Evolutionary conservation across 805 yeast genomes (phyloP).

Genomic region (Lipomyces japonicus): DNA sequence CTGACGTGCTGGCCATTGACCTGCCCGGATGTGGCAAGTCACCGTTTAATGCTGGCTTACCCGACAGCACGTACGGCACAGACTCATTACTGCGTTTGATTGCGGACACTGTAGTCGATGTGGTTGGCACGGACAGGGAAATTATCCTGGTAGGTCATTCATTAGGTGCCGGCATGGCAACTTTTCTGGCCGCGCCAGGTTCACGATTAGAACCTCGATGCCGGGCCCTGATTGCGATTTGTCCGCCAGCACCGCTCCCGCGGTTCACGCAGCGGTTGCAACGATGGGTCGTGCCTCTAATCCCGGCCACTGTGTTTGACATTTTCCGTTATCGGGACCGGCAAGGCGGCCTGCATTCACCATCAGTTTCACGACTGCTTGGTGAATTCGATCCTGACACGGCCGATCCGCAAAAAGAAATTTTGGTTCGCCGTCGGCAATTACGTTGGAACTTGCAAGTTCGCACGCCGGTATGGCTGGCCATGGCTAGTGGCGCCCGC

Average conservation of each 20-base stretch:
- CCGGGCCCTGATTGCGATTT: constrained; percentile 36
- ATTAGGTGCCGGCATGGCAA: constrained; percentile 60
- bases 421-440: constrained; percentile 52
- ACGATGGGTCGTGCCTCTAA: constrained; percentile 31
- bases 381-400: constrained; percentile 33
- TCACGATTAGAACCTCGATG: constrained; percentile 33
- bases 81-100: constrained; percentile 16
- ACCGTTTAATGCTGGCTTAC: constrained; percentile 31
- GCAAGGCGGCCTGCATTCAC: constrained; percentile 56
- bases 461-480: constrained; percentile 50
- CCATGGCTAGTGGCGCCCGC: constrained; percentile 51
- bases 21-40: constrained; percentile 80
- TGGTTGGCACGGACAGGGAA: constrained; percentile 16
- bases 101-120: constrained; percentile 23
- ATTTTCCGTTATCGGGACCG: constrained; percentile 57
- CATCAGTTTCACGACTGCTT: constrained; percentile 58
- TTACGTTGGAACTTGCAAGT: constrained; percentile 69
- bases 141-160: constrained; percentile 64
- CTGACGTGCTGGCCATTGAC: constrained; percentile 67
- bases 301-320: constrained; percentile 46
- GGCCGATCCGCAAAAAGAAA: constrained; percentile 29
- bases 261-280: constrained; percentile 19
- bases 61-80: constrained; percentile 18
- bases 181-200: constrained; percentile 42
- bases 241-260: constrained; percentile 37